These are phyloP conservation scores for Turnera subulata DNA, from an alignment of 345 rosid genomes.

Conservation along the genomic window DNA sequence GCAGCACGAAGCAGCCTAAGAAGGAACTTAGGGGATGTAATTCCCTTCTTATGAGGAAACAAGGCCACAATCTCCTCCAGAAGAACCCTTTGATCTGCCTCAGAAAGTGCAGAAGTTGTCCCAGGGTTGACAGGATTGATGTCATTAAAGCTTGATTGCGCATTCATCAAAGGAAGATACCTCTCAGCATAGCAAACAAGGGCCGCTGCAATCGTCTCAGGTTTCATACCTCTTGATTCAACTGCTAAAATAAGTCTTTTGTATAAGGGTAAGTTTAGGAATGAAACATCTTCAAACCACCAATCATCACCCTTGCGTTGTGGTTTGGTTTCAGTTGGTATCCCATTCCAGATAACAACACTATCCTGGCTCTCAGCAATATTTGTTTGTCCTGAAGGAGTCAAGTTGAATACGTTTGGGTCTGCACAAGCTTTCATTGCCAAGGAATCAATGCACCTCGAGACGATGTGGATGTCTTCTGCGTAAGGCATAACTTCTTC, in stretches of 20 bases:
- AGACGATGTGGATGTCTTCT: conserved; percentile 67
- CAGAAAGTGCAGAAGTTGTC: conserved; percentile 33
- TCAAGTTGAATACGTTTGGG: conserved; percentile 50
- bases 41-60: conserved; percentile 49
- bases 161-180: conserved; percentile 61
- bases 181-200: conserved; percentile 54
- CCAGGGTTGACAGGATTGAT: conserved; percentile 6
- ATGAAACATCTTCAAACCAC: conserved; percentile 83
- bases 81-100: conserved; percentile 48
- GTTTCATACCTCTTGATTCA: conserved; percentile 52
- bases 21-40: conserved; percentile 55
- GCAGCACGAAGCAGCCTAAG: conserved; percentile 74
- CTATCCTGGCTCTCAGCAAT: conserved; percentile 27
- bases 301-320: conserved; percentile 46
- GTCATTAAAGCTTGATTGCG: conserved; percentile 37
- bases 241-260: conserved; percentile 62
- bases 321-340: conserved; percentile 32
- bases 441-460: conserved; percentile 68
- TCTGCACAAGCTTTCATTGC: conserved; percentile 75
- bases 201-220: conserved; percentile 56
- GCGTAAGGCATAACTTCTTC: conserved; percentile 60
- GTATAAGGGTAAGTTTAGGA: conserved; percentile 45
- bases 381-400: conserved; percentile 27
- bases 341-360: conserved; percentile 67
- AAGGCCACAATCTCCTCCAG: conserved; percentile 77